phyloP scores from a whole-genome alignment of 164 flowering plant species.

The Echeveria elegans region DNA sequence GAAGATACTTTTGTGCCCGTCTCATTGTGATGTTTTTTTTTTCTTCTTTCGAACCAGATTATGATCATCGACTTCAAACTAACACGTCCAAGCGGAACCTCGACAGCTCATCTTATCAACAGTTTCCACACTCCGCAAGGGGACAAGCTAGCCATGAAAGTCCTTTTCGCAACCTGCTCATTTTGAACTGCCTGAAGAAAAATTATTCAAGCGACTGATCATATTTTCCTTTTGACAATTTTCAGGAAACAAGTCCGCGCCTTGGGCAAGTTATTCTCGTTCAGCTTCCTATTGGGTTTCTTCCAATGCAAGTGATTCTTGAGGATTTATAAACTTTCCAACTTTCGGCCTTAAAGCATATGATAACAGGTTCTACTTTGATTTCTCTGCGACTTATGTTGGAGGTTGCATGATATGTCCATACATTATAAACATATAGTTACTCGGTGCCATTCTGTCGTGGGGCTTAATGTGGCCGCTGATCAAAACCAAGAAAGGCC shows the following conservation, averaged over 20 bases:
- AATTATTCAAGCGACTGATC: not conserved
- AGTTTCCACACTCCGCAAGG: slow-evolving; percentile 48
- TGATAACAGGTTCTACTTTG: slow-evolving; percentile 34
- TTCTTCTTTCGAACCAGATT: slow-evolving; percentile 15
- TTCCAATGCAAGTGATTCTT: slow-evolving; percentile 35
- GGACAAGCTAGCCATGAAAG: slow-evolving; percentile 34
- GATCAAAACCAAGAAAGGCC: slow-evolving; percentile 17
- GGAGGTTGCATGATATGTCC: slow-evolving; percentile 52
- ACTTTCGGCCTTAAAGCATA: slow-evolving; percentile 38
- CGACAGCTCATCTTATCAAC: slow-evolving; percentile 49
- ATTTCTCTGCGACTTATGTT: slow-evolving; percentile 42
- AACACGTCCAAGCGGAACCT: slow-evolving; percentile 46
- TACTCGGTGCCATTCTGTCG: slow-evolving; percentile 35
- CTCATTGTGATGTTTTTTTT: not conserved
- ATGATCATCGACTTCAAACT: slow-evolving; percentile 41
- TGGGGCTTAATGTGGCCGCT: slow-evolving; percentile 50
- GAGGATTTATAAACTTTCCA: slow-evolving; percentile 39
- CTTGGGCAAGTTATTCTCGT: slow-evolving; percentile 22
- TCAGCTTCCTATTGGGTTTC: slow-evolving; percentile 26
- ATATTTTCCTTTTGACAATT: not conserved
- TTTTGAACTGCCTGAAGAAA: not conserved
- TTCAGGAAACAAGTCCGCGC: slow-evolving; percentile 31
- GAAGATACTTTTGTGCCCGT: not conserved
- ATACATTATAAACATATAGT: slow-evolving; percentile 31
- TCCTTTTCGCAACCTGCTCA: not conserved